These are phyloP conservation scores for Microsporum canis DNA, from an alignment of 2,329 filamentous ascomycete species.

Conservation along the genomic window DNA sequence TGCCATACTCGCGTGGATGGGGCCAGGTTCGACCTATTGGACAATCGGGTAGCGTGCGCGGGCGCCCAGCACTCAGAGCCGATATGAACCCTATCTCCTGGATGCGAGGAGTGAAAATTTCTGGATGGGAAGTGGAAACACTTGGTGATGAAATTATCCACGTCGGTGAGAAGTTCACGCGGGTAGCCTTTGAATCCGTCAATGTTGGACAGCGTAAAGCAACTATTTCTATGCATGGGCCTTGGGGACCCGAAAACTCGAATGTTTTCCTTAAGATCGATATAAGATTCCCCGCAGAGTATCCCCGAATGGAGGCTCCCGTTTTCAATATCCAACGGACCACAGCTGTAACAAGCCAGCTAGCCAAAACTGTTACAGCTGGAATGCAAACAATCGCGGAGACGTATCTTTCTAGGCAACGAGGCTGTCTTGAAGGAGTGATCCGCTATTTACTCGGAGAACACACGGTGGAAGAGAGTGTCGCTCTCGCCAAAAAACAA, in stretches of 20 bases:
- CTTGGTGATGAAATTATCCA: conserved; percentile 51
- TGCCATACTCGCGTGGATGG: conserved; percentile 41
- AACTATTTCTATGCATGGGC: conserved; percentile 48
- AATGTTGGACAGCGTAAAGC: conserved; percentile 44
- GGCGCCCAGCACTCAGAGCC: conserved; percentile 36
- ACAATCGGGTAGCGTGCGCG: conserved; percentile 38
- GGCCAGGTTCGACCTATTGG: conserved; percentile 38
- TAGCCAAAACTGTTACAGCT: conserved; percentile 38
- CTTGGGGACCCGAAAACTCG: conserved; percentile 45
- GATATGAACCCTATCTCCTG: conserved; percentile 50
- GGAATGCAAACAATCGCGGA: conserved; percentile 47
- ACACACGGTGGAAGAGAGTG: conserved; percentile 46
- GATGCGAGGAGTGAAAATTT: conserved; percentile 55
- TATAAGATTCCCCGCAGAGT: conserved; percentile 47
- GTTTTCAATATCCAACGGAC: conserved; percentile 47
- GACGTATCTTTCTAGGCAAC: conserved; percentile 39
- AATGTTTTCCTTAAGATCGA: conserved; percentile 46
- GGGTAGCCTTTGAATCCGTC: conserved; percentile 49
- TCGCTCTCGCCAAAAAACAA: conserved; percentile 43
- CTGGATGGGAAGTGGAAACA: conserved; percentile 42
- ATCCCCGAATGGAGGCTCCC: conserved; percentile 42
- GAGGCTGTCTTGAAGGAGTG: conserved; percentile 51
- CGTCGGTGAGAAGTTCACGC: conserved; percentile 50
- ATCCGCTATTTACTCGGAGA: conserved; percentile 51
- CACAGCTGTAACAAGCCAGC: conserved; percentile 43